phyloP scores from a whole-genome alignment of 2,329 filamentous ascomycete genomes.

The Aspergillus luchuensis region DNA sequence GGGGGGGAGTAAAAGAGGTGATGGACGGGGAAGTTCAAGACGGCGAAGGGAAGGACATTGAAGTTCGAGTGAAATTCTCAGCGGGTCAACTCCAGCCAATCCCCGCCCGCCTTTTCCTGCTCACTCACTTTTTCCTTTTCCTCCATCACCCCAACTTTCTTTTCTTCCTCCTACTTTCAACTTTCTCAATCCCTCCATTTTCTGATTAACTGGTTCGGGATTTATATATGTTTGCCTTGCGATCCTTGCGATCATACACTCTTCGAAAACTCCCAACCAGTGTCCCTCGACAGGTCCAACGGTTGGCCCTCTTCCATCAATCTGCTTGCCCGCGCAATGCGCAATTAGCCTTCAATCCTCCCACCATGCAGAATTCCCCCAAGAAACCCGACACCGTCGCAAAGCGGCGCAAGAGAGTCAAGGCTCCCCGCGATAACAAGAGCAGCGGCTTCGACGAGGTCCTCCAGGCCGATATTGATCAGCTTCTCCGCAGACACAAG shows the following conservation, averaged over 20 bases:
- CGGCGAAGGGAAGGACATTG: slow-evolving; percentile 14
- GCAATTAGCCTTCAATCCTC: slow-evolving; percentile 20
- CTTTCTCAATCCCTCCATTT: neutral
- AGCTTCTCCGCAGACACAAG: slow-evolving; percentile 37
- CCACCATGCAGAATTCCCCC: slow-evolving; percentile 31
- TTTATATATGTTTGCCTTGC: slow-evolving; percentile 15
- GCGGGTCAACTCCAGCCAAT: slow-evolving; percentile 25
- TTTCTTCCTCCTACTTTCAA: slow-evolving; percentile 1
- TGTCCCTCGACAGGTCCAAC: slow-evolving; percentile 7
- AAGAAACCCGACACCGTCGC: slow-evolving; percentile 27
- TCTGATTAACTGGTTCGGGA: neutral
- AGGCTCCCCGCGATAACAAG: slow-evolving; percentile 61
- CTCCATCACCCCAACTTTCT: slow-evolving; percentile 7
- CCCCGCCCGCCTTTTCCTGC: slow-evolving; percentile 23
- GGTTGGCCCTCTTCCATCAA: slow-evolving; percentile 12
- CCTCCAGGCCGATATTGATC: slow-evolving; percentile 62
- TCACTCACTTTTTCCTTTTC: slow-evolving; percentile 12
- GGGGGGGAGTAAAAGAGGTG: slow-evolving; percentile 6
- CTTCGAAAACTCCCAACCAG: slow-evolving; percentile 5
- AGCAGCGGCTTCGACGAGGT: slow-evolving; percentile 69
- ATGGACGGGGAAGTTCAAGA: slow-evolving; percentile 12
- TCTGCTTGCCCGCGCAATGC: slow-evolving; percentile 21
- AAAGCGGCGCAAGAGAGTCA: slow-evolving; percentile 49
- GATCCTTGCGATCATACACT: slow-evolving; percentile 7
- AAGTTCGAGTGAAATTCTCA: slow-evolving; percentile 30